Evolutionary conservation across 148 eudicot genomes (phyloP).

Genomic region (Amaranthus palmeri): DNA sequence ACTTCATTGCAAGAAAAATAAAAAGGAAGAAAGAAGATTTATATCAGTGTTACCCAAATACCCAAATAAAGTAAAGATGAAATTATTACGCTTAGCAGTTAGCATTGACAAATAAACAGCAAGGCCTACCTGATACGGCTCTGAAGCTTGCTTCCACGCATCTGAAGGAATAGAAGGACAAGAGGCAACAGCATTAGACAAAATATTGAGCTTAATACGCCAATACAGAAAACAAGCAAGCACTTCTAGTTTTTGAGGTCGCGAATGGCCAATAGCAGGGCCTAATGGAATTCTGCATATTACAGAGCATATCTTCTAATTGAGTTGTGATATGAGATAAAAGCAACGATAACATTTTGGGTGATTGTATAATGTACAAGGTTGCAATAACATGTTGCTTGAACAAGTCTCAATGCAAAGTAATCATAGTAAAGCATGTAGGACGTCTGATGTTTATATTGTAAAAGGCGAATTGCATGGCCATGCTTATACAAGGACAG

Average conservation of each 20-base stretch:
- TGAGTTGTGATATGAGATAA: not conserved
- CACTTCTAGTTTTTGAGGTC: not conserved
- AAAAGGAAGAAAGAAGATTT: not conserved
- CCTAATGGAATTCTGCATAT: not conserved
- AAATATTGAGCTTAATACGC: not conserved
- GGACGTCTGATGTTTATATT: not conserved
- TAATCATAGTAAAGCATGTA: not conserved
- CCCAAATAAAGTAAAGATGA: not conserved
- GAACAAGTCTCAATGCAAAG: not conserved
- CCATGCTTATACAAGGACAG: not conserved
- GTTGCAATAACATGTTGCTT: not conserved
- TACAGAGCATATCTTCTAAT: not conserved
- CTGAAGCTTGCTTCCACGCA: slow-evolving; percentile 95
- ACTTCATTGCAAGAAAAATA: not conserved
- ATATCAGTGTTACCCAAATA: not conserved
- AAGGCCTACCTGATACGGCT: slow-evolving; percentile 70
- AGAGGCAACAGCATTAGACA: slow-evolving; percentile 12
- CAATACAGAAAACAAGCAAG: not conserved
- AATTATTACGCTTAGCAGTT: not conserved
- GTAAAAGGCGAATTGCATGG: not conserved
- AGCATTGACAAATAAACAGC: slow-evolving; percentile 4
- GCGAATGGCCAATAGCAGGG: not conserved
- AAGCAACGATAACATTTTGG: not conserved
- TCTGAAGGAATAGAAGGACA: slow-evolving; percentile 41
- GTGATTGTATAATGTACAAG: not conserved